Base-by-base conservation (phyloP, 2,329 filamentous ascomycete genomes). In the Aspergillus jensenii region DNA sequence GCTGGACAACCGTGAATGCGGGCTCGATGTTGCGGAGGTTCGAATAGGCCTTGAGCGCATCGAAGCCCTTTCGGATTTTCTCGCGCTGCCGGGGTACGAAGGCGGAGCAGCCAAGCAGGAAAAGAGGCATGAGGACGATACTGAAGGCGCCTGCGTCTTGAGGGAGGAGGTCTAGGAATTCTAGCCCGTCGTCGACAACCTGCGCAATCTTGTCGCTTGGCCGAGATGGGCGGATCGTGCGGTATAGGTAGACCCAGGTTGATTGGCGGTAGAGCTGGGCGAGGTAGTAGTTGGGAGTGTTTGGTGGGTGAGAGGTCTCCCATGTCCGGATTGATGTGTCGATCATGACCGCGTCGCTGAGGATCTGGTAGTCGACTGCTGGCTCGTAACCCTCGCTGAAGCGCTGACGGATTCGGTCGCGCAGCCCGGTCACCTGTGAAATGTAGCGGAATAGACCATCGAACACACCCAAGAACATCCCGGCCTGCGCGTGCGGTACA, bases 381-480 rank as follows among this genome's bases (percentile, higher is more conserved):
- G 89, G 90, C 52, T 90, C 87, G 2, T 84, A 76, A 3, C 84
- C 78, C 54, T 82, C 70, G 54, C 81, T 76, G 65, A 91, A 87
- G 52, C 90, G 87, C 33, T 80, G 78, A 6, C 92, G 85, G 60
- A 96, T 89, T 2, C 81, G 82, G 71, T 93, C 89, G 43, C 91
- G 84, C 39, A 96, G 84, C 12, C 84, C 84, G 2, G 90, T 91
- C 59, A 96, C 93, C 67, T 90, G 86, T 7, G 88, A 88, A 31
- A 96, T 87, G 68, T 90, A 87, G 35, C 84, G 82, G 69, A 96
- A 92, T 2, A 96, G 79, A 1, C 90, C 90, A 67, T 96, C 91
- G 41, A 89, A 86, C 25, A 96, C 88, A 21, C 92, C 92, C 6
- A 96, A 80, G 4, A 96, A 80, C n/a, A 78, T 80, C 8, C 82